Conservation (phyloP, 805 yeast genomes). For the Metschnikowia orientalis region DNA sequence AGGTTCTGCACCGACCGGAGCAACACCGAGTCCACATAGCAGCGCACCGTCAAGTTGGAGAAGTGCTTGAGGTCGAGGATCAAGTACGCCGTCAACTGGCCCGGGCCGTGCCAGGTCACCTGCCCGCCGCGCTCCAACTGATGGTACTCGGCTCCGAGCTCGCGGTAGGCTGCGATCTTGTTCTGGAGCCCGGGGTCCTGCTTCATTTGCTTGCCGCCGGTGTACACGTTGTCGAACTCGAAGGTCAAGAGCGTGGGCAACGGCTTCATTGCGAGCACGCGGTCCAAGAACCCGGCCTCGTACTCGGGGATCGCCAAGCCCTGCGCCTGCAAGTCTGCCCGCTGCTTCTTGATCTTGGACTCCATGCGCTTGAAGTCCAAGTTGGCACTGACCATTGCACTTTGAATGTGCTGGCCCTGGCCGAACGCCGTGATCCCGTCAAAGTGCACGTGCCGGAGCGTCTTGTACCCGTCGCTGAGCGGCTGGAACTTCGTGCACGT, state of each 20-base stretch:
- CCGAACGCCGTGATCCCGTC: conserved; percentile 37
- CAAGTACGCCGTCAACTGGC: conserved; percentile 85
- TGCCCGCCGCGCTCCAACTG: conserved; percentile 92
- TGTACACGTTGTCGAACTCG: conserved; percentile 81
- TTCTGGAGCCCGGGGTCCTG: conserved; percentile 38
- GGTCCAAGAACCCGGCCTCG: conserved; percentile 43
- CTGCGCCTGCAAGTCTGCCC: conserved; percentile 34
- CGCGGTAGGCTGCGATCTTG: conserved; percentile 25
- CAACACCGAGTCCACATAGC: conserved; percentile 59
- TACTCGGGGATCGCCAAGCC: conserved; percentile 42
- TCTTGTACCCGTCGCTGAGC: conserved; percentile 29
- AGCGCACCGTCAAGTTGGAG: conserved; percentile 51
- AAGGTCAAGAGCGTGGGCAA: conserved; percentile 71
- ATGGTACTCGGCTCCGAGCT: conserved; percentile 55
- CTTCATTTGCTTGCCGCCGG: conserved; percentile 85
- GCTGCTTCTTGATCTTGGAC: conserved; percentile 42
- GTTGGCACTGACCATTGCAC: conserved; percentile 50
- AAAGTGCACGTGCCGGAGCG: conserved; percentile 39
- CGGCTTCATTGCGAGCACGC: conserved; percentile 45
- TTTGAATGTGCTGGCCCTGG: conserved; percentile 55
- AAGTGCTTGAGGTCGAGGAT: conserved; percentile 60
- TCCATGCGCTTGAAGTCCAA: conserved; percentile 54
- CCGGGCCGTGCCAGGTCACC: conserved; percentile 94
- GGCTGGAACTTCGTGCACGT: conserved; percentile 28
- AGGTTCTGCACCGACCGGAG: conserved; percentile 53